A percentile compares a stretch with the other conserved stretches of the same genome.
These are phyloP conservation scores for Pyronema omphalodes DNA, from an alignment of 495 filamentous ascomycete genomes.

Conservation along the genomic window DNA sequence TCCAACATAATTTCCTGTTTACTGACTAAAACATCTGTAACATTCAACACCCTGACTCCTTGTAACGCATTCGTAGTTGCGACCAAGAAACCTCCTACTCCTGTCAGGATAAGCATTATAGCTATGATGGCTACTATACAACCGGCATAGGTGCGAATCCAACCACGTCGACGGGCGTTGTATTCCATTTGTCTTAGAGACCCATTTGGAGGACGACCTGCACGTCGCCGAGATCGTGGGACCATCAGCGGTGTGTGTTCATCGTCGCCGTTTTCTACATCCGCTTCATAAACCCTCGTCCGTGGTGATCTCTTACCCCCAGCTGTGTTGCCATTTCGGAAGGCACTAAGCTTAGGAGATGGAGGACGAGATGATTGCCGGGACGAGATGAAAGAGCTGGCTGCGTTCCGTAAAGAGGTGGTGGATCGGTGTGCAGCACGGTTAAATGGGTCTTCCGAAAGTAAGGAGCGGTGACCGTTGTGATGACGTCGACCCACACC, in stretches of 20 bases:
- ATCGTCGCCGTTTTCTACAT: conserved; percentile 68
- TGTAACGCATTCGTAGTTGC: conserved; percentile 75
- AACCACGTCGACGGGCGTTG: conserved; percentile 41
- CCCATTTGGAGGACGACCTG: conserved; percentile 39
- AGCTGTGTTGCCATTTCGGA: conserved; percentile 25
- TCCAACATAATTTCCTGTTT: conserved; percentile 94
- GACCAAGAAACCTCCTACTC: conserved; percentile 68
- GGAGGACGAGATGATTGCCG: conserved; percentile 25
- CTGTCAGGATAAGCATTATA: conserved; percentile 56
- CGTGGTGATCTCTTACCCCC: conserved; percentile 34
- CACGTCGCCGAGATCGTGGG: conserved; percentile 38
- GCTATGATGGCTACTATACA: conserved; percentile 60
- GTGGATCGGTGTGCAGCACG: conserved; percentile 18
- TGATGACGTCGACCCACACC: conserved; percentile 36
- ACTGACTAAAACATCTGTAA: conserved; percentile 78
- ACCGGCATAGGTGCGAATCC: conserved; percentile 55
- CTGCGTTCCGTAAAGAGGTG: conserved; percentile 25
- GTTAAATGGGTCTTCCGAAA: conserved; percentile 55
- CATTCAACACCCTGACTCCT: conserved; percentile 53
- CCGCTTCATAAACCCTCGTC: conserved; percentile 38
- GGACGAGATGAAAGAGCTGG: conserved; percentile 12
- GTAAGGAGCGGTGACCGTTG: conserved; percentile 50
- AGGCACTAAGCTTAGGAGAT: conserved; percentile 22
- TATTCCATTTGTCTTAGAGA: conserved; percentile 57
- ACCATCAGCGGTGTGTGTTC: conserved; percentile 69